Evolutionary conservation across 2,329 filamentous ascomycete genomes (phyloP).

Genomic region (Paraphaeosphaeria minitans): DNA sequence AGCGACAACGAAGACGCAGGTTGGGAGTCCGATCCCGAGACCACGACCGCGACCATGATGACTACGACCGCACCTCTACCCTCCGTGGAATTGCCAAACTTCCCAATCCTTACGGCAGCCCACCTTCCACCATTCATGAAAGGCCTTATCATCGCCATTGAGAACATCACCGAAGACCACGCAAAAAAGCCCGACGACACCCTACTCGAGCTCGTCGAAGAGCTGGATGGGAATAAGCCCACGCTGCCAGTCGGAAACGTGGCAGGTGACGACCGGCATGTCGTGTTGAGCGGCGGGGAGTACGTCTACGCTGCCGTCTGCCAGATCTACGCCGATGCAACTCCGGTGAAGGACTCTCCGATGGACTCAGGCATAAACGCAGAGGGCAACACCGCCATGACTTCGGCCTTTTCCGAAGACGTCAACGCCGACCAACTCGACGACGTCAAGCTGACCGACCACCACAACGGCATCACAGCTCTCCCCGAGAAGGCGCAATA

Average conservation of each 20-base stretch:
- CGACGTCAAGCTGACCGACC: background rate
- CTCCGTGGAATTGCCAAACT: background rate
- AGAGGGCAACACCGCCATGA: background rate
- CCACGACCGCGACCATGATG: too few relatives aligned
- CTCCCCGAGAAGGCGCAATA: background rate
- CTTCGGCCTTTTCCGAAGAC: background rate
- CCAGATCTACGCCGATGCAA: background rate
- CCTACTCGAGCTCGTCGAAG: background rate
- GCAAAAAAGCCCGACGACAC: background rate
- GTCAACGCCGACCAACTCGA: background rate
- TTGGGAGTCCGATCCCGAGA: background rate
- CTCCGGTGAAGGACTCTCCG: background rate
- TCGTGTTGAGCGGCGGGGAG: background rate
- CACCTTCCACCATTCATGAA: background rate
- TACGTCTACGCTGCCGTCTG: conserved; percentile 3
- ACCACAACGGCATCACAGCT: background rate
- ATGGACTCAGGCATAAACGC: background rate
- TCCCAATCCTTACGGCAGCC: background rate
- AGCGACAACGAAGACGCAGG: background rate
- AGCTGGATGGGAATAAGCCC: background rate
- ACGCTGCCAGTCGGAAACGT: background rate
- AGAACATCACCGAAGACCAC: conserved; percentile 5
- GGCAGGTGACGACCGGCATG: background rate
- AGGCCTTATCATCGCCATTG: background rate
- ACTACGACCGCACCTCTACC: background rate